These are phyloP conservation scores for Teratosphaeria pseudoeucalypti DNA, from an alignment of 2,329 filamentous ascomycete species.

Conservation along the genomic window DNA sequence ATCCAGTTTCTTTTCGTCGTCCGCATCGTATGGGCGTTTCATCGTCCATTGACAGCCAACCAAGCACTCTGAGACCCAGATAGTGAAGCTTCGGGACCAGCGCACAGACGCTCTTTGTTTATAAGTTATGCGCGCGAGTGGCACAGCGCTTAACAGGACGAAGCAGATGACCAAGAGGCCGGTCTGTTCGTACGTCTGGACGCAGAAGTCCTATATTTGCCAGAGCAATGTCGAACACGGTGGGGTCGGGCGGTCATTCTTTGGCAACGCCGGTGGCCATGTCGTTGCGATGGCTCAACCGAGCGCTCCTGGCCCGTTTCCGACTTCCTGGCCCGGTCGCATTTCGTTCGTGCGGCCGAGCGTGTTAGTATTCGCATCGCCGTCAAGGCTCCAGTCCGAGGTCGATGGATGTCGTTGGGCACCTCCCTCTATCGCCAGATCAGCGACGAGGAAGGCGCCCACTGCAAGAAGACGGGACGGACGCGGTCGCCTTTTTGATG, in stretches of 20 bases:
- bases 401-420: not conserved
- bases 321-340: not conserved
- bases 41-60: slow-evolving; percentile 26
- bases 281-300: not conserved
- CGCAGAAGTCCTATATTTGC: slow-evolving; percentile 3
- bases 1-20: slow-evolving; percentile 14
- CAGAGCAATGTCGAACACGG: slow-evolving; percentile 7
- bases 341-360: not conserved
- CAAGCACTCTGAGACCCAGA: slow-evolving; percentile 29
- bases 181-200: not conserved
- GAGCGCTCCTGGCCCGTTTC: not conserved
- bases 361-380: not conserved
- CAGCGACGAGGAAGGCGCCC: not conserved
- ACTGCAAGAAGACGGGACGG: not conserved
- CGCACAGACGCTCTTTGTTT: not conserved
- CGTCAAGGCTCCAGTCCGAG: not conserved
- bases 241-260: not conserved
- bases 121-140: slow-evolving; percentile 1
- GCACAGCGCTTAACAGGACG: slow-evolving; percentile 9
- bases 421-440: not conserved
- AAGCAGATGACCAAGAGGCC: slow-evolving; percentile 2
- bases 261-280: not conserved
- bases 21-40: slow-evolving; percentile 31
- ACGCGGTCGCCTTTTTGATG: not conserved
- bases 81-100: slow-evolving; percentile 1